These are phyloP conservation scores for Dionaea muscipula DNA, from an alignment of 179 eudicot genomes.

Conservation along the genomic window DNA sequence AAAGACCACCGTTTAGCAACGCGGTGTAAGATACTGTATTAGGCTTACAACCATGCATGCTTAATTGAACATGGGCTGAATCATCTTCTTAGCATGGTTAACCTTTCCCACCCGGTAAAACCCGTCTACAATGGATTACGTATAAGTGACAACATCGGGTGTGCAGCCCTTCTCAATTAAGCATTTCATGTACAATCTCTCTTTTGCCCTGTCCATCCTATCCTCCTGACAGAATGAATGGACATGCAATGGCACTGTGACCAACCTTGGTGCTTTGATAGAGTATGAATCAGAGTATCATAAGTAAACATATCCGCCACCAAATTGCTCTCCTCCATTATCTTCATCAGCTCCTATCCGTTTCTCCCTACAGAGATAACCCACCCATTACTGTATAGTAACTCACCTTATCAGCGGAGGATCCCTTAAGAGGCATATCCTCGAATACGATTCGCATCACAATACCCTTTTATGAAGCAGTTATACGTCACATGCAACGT, in stretches of 20 bases:
- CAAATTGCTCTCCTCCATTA: conserved; percentile 44
- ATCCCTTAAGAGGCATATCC: conserved; percentile 51
- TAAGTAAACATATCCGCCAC: conserved; percentile 72
- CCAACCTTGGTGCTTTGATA: conserved; percentile 59
- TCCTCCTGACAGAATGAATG: conserved; percentile 53
- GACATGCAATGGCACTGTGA: conserved; percentile 55
- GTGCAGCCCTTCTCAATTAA: conserved; percentile 37
- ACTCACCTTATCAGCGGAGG: conserved; percentile 72
- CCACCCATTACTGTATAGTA: conserved; percentile 66
- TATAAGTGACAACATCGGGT: conserved; percentile 87
- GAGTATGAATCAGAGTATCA: conserved; percentile 55
- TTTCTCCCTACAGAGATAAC: conserved; percentile 49
- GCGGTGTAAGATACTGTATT: conserved; percentile 68
- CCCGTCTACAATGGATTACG: conserved; percentile 52
- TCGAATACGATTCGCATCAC: conserved; percentile 37
- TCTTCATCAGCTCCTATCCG: conserved; percentile 49
- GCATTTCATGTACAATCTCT: conserved; percentile 57
- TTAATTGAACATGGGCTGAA: conserved; percentile 52
- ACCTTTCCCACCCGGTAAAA: conserved; percentile 43
- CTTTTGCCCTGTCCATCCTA: conserved; percentile 42
- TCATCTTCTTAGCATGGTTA: conserved; percentile 53
- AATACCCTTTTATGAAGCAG: conserved; percentile 72
- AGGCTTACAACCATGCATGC: conserved; percentile 63
- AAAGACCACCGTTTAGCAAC: conserved; percentile 70
- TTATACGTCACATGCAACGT: conserved; percentile 63